Evolutionary conservation across 1,139 yeast genomes (phyloP).

Genomic region (Schwanniomyces etchellsii): DNA sequence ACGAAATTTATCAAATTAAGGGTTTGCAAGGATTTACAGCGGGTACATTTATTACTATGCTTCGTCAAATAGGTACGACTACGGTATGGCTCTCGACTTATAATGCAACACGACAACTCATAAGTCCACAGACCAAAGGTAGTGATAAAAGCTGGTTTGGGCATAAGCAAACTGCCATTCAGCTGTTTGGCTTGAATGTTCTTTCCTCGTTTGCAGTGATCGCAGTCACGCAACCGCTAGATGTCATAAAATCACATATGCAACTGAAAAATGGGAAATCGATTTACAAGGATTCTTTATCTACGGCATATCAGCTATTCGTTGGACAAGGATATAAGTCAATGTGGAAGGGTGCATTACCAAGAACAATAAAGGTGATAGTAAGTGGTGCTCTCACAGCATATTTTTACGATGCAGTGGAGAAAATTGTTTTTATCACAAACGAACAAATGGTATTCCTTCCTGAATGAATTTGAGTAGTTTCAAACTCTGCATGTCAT

Average conservation of each 20-base stretch:
- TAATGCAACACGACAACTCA: conserved; percentile 65
- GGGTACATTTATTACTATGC: conserved; percentile 74
- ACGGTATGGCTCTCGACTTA: conserved; percentile 82
- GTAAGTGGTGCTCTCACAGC: conserved; percentile 78
- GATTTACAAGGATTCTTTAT: conserved; percentile 61
- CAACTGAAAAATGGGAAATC: conserved; percentile 68
- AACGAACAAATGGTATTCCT: conserved; percentile 45
- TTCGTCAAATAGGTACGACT: conserved; percentile 74
- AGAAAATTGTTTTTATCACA: conserved; percentile 42
- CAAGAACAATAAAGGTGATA: conserved; percentile 73
- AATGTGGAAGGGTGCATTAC: conserved; percentile 76
- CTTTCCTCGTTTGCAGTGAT: conserved; percentile 64
- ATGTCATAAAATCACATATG: conserved; percentile 83
- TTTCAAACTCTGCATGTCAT: conserved; percentile 3
- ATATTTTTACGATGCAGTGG: conserved; percentile 59
- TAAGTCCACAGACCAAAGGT: conserved; percentile 47
- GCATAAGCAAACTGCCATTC: conserved; percentile 33
- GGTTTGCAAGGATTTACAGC: conserved; percentile 77
- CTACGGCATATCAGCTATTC: conserved; percentile 69
- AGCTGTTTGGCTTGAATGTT: conserved; percentile 49
- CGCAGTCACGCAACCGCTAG: conserved; percentile 82
- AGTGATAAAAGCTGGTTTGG: conserved; percentile 45
- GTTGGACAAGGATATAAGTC: conserved; percentile 59
- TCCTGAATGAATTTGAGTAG: neutral
- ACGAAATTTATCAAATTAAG: conserved; percentile 67